Evolutionary conservation across 345 rosid genomes (phyloP).

Genomic region (Populus deltoides): DNA sequence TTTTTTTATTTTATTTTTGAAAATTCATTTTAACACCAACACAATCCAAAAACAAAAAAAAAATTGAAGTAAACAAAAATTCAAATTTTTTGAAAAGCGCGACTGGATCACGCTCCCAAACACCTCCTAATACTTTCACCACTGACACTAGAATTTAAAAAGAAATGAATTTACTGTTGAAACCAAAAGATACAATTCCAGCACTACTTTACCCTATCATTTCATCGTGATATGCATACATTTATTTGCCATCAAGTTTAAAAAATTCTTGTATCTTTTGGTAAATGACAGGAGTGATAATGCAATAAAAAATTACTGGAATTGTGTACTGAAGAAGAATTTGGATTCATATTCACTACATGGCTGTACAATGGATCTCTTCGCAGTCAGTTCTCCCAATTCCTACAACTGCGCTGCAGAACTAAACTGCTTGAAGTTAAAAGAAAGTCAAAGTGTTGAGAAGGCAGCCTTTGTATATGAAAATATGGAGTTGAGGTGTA

Average conservation of each 20-base stretch:
- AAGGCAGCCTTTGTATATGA: neutral
- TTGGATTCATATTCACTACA: neutral
- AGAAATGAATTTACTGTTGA: too few relatives aligned
- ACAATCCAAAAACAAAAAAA: too few relatives aligned
- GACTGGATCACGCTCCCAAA: too few relatives aligned
- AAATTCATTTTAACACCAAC: too few relatives aligned
- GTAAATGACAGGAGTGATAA: slow-evolving; percentile 23
- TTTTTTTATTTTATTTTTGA: too few relatives aligned
- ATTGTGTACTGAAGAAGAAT: slow-evolving; percentile 21
- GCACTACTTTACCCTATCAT: too few relatives aligned
- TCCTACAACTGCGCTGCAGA: slow-evolving; percentile 13
- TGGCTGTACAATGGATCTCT: neutral
- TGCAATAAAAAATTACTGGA: slow-evolving; percentile 34
- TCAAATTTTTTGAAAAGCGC: too few relatives aligned
- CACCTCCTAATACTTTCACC: too few relatives aligned
- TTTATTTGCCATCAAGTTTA: neutral
- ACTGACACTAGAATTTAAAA: too few relatives aligned
- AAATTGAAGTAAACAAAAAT: too few relatives aligned
- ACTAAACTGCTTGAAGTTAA: neutral
- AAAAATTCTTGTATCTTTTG: neutral
- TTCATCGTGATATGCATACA: neutral
- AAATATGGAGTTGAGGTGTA: neutral
- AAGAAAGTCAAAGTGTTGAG: slow-evolving; percentile 3
- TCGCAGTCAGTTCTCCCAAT: neutral
- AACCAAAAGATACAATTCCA: too few relatives aligned